phyloP scores from a whole-genome alignment of 2,329 filamentous ascomycete species.

The Seiridium cupressi region DNA sequence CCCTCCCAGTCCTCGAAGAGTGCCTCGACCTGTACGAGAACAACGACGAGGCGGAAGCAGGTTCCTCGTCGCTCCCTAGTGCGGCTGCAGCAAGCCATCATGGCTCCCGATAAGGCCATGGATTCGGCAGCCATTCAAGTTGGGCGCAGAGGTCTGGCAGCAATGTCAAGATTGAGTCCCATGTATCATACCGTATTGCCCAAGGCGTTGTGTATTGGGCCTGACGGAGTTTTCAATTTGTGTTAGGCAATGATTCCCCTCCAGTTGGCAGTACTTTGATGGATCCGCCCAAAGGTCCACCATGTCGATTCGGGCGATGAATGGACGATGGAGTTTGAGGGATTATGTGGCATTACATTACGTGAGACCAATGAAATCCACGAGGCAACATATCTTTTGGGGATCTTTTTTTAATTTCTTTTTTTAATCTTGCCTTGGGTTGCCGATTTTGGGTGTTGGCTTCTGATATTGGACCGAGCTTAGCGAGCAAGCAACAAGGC shows the following conservation, averaged over 20 bases:
- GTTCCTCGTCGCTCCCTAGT: slow-evolving; percentile 21
- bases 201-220: background rate
- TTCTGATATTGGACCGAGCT: background rate
- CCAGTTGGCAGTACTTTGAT: slow-evolving; percentile 1
- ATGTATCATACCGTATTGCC: slow-evolving; percentile 1
- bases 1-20: slow-evolving; percentile 27
- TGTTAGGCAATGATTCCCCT: slow-evolving; percentile 2
- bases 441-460: no score
- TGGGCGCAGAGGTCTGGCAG: background rate
- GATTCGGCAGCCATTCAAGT: background rate
- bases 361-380: background rate
- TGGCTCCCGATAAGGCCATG: slow-evolving; percentile 13
- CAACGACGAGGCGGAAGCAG: slow-evolving; percentile 31
- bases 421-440: background rate
- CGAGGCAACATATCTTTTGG: background rate
- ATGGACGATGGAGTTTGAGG: slow-evolving; percentile 1
- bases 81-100: slow-evolving; percentile 16
- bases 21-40: slow-evolving; percentile 46
- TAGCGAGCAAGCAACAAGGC: background rate
- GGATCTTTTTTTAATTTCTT: no score
- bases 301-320: background rate
- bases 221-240: background rate
- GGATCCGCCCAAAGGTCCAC: background rate
- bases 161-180: background rate
- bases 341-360: slow-evolving; percentile 3